A percentile compares a stretch with the other conserved stretches of the same genome.
Conservation (phyloP, 352 stramenopile species). For the Pythium aristosporum region DNA sequence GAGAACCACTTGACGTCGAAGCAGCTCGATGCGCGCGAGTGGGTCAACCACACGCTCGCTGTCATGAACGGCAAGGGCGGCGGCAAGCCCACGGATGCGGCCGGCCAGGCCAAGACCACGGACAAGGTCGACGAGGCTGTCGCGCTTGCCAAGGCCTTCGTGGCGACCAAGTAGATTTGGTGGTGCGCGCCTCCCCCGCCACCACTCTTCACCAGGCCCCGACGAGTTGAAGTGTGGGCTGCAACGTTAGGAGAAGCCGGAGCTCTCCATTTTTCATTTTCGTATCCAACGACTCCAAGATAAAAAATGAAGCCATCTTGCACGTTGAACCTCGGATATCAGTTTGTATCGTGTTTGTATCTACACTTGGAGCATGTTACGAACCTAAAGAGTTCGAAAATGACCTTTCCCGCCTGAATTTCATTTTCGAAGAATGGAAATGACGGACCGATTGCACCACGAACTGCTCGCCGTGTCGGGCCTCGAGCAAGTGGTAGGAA, state of each 20-base stretch:
- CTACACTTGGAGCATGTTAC: neutral
- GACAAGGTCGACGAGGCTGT: conserved; percentile 72
- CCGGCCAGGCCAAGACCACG: conserved; percentile 76
- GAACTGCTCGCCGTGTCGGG: conserved; percentile 21
- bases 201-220: neutral
- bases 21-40: conserved; percentile 90
- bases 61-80: conserved; percentile 94
- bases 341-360: neutral
- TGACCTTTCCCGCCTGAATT: conserved; percentile 12
- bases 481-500: conserved; percentile 20
- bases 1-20: conserved; percentile 67
- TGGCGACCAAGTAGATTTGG: conserved; percentile 34
- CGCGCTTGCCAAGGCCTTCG: conserved; percentile 59
- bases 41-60: conserved; percentile 91
- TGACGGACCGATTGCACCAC: conserved; percentile 22
- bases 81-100: conserved; percentile 87
- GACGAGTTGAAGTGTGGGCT: neutral
- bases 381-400: neutral
- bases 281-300: neutral
- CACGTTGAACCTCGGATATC: neutral
- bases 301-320: conserved; percentile 7
- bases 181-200: too few relatives aligned
- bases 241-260: too few relatives aligned
- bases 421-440: conserved; percentile 5
- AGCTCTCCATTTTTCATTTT: conserved; percentile 1